Evolutionary conservation across 2,329 filamentous ascomycete genomes (phyloP), one percentile per base, ranked within the genome.

Genomic region (Coniochaeta sp.): DNA sequence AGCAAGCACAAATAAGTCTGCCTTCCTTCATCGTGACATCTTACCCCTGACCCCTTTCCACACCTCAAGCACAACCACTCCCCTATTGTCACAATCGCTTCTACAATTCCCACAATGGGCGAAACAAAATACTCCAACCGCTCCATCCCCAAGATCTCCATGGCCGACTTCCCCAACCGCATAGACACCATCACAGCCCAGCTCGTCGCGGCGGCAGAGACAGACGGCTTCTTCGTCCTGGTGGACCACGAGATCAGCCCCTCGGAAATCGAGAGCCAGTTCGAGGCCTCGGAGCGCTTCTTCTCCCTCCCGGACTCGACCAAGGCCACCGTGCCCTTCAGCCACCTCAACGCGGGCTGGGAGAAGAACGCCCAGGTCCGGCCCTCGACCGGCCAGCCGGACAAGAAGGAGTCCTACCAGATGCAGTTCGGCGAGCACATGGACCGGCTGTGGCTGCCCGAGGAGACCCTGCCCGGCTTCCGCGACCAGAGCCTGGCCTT

Each of bases 331-430:
- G 80, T 85, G 1, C 80, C 83, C 0, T 86, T 80, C 73, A 81
- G 75, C 50, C 72, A 72, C 12, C 75, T 78, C 61, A 87, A 87
- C 64, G 79, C 81, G 1, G 84, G 84, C 8, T 87, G 84, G 83
- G 84, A 87, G 72, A 82, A 82, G 68, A 79, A 77, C 62, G 74
- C 78, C 8, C 84, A 87, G 65, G 72, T 87, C 50, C 77, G 84
- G 14, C 83, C 83, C 0, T 85, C 81, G 3, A 87, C 84, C 0
- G 84, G 84, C 12, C 73, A 75, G 1, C 75, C 80, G 1, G 84
- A 88, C 69, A 77, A 76, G 57, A 87, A 87, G 65, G 84, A 87
- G 69, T 83, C 79, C 12, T 85, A 86, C 67, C 84, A 87, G 68
- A 73, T 87, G 69, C 84, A 87, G 66, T 86, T 84, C 63, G 82